Conservation (phyloP, 257 asterid species). For the Salvia splendens region DNA sequence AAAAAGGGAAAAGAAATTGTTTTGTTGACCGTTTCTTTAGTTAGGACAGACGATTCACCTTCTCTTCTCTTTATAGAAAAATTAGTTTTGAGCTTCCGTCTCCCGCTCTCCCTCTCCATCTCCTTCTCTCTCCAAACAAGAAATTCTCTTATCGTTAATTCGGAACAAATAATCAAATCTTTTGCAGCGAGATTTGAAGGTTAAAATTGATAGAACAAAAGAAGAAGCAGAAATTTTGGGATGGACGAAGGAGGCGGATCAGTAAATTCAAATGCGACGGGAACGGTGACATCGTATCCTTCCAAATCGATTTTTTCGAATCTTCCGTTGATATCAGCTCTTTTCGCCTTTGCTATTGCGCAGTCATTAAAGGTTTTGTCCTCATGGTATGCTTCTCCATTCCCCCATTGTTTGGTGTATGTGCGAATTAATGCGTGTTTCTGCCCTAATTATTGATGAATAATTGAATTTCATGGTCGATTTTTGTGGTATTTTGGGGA, state of each 20-base stretch:
- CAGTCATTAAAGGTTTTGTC: conserved; percentile 68
- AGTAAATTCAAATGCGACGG: conserved; percentile 34
- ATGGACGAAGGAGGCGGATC: conserved; percentile 46
- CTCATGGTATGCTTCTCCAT: conserved; percentile 56
- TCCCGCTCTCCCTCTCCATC: too few relatives aligned
- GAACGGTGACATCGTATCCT: conserved; percentile 33
- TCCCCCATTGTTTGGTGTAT: not conserved
- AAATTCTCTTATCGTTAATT: conserved; percentile 17
- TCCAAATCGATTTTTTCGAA: conserved; percentile 52
- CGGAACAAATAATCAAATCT: conserved; percentile 7
- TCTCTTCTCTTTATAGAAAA: not conserved
- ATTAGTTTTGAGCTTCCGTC: too few relatives aligned
- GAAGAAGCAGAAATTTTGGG: conserved; percentile 15
- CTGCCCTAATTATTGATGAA: too few relatives aligned
- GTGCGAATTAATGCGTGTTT: too few relatives aligned
- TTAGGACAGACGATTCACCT: conserved; percentile 23
- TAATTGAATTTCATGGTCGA: too few relatives aligned
- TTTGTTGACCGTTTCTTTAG: conserved; percentile 44
- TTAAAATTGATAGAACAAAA: conserved; percentile 5
- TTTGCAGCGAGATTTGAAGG: not conserved
- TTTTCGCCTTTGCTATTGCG: conserved; percentile 74
- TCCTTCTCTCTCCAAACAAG: conserved; percentile 16
- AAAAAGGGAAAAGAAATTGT: conserved; percentile 14
- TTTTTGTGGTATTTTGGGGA: too few relatives aligned
- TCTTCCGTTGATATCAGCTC: conserved; percentile 68